These are phyloP conservation scores for Bacidia gigantensis DNA, from an alignment of 495 filamentous ascomycete genomes.

Conservation along the genomic window DNA sequence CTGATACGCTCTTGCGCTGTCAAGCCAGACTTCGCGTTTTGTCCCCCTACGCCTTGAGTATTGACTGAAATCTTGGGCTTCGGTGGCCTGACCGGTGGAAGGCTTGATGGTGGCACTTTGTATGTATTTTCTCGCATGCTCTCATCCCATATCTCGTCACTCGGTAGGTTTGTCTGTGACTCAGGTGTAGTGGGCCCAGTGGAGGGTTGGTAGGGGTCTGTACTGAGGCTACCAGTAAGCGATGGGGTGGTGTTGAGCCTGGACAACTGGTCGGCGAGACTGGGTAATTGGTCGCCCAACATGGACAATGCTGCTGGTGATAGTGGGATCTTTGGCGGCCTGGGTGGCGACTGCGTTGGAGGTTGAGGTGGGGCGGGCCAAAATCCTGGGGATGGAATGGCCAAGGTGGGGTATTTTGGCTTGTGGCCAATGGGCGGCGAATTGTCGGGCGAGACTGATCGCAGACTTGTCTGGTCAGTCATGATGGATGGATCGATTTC, in stretches of 20 bases:
- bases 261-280: constrained; percentile 52
- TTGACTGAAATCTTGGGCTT: constrained; percentile 7
- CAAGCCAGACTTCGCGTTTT: constrained; percentile 5
- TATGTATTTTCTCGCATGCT: constrained; percentile 11
- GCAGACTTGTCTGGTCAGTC: constrained; percentile 27
- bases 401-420: constrained; percentile 48
- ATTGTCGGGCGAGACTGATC: constrained; percentile 27
- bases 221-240: constrained; percentile 73
- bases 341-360: constrained; percentile 49
- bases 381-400: constrained; percentile 52
- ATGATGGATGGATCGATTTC: constrained; percentile 29
- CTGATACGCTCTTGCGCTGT: constrained; percentile 9
- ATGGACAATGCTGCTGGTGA: constrained; percentile 59
- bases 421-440: constrained; percentile 29
- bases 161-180: constrained; percentile 41
- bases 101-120: not conserved
- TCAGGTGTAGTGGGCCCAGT: constrained; percentile 74
- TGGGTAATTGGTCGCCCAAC: constrained; percentile 53
- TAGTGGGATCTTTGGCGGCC: constrained; percentile 60
- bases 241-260: constrained; percentile 70
- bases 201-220: constrained; percentile 65
- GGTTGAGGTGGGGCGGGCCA: constrained; percentile 46
- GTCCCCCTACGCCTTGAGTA: constrained; percentile 6
- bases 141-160: constrained; percentile 28
- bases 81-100: not conserved